Base-by-base conservation (phyloP, 2,329 filamentous ascomycete species). In the Cladosporium colombiae region DNA sequence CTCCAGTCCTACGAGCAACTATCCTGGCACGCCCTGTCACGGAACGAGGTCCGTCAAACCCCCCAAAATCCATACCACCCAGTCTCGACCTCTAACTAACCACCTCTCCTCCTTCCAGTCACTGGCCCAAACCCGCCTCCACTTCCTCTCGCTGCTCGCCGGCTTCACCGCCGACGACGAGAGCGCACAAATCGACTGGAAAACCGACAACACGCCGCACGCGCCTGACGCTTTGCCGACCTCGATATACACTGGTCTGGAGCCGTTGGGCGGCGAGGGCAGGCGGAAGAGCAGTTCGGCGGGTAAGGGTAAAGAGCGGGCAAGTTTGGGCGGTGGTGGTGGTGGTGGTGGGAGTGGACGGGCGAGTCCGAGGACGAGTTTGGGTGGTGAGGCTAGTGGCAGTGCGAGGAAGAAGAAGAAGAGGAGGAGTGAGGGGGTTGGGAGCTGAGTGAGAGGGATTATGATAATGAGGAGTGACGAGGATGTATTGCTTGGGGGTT, bases 1-100 rank as follows among this genome's bases (percentile, higher is more conserved):
- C 68, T 76, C 49, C 70, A 74, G 53, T 74, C 71, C 66, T 76
- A 76, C 62, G 74, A 76, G 66, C 69, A 70, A 56, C 67, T 76
- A 2, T 73, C 72, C 58, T 76, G 74, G 74, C 53, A 68, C 25
- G 68, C 74, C 2, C 67, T 70, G 25, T 31, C 67, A 31, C 69
- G 74, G 16, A 72, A 72, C 61, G 73, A 76, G 68, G 74, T 75
- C 53, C 40, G 71, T 68, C 33, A 5, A 5, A n/a, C 52, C 2
- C 16, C 14, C n/a, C 18, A 18, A n/a, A 33, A 6, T 31, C 29
- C n/a, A 46, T 21, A 7, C 40, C 29, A 31, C 8, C 29, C 29
- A 8, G 3, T 10, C 2, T 8, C 11, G 5, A 10, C 40, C 16
- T n/a, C 14, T 56, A n/a, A 35, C 53, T 56, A 21, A n/a, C 53